Evolutionary conservation across 108 stramenopile species (phyloP).

Genomic region (Pseudonitzschia multistriata): DNA sequence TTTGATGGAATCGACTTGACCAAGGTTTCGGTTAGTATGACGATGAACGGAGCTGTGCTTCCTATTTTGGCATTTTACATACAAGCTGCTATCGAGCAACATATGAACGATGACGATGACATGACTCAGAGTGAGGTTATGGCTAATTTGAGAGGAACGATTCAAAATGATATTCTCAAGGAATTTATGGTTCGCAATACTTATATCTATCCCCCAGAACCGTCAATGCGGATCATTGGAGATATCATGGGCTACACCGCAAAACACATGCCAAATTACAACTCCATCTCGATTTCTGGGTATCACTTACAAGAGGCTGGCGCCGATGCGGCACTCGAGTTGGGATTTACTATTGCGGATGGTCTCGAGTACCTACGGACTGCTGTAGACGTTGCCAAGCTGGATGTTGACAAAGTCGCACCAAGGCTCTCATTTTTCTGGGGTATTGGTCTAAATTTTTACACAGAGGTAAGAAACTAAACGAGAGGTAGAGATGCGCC

Average conservation of each 20-base stretch:
- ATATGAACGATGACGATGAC: conserved; percentile 20
- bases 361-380: conserved; percentile 90
- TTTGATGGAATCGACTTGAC: conserved; percentile 96
- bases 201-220: conserved; percentile 94
- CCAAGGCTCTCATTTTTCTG: conserved; percentile 97
- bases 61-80: conserved; percentile 95
- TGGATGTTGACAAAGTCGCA: conserved; percentile 93
- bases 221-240: conserved; percentile 84
- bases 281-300: conserved; percentile 93
- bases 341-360: conserved; percentile 97
- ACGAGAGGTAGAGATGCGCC: too few relatives aligned
- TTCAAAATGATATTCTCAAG: conserved; percentile 99
- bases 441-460: conserved; percentile 96
- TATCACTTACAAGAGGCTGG: conserved; percentile 99
- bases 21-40: conserved; percentile 93
- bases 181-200: conserved; percentile 98
- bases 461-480: conserved; percentile 85
- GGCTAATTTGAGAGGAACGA: conserved; percentile 84
- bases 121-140: conserved; percentile 47
- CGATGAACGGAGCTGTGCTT: conserved; percentile 98
- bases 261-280: conserved; percentile 95
- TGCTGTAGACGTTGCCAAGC: conserved; percentile 81
- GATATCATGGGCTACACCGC: conserved; percentile 96
- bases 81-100: conserved; percentile 86
- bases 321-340: conserved; percentile 93